Conservation (phyloP, 2,329 filamentous ascomycete species). For the Drechslerella coelobrocha region DNA sequence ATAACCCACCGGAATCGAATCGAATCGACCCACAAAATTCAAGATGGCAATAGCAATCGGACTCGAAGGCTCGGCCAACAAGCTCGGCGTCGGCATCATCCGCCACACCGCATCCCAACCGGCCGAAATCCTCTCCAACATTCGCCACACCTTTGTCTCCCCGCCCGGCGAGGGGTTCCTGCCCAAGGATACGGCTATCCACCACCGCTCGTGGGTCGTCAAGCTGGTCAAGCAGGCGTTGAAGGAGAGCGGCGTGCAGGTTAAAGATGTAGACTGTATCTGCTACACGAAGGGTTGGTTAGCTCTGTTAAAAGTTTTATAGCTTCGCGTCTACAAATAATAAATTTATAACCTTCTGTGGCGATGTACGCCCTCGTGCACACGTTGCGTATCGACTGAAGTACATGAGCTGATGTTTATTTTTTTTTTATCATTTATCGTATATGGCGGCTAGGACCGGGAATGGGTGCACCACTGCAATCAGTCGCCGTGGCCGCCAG, state of each 20-base stretch:
- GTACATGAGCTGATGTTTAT: not conserved
- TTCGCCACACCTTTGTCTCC: conserved; percentile 90
- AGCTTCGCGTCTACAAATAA: not conserved
- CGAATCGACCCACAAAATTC: not conserved
- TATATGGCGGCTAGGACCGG: conserved; percentile 70
- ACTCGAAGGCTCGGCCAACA: conserved; percentile 95
- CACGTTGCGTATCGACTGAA: no score
- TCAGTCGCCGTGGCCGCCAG: conserved; percentile 85
- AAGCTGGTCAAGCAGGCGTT: conserved; percentile 80
- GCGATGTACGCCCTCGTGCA: no score
- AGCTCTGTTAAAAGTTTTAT: not conserved
- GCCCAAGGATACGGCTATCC: conserved; percentile 91
- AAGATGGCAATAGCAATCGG: conserved; percentile 70
- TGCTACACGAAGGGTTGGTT: conserved; percentile 79
- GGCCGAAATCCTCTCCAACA: conserved; percentile 82
- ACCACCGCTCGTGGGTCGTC: conserved; percentile 87
- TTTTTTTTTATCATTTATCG: not conserved
- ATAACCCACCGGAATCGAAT: not conserved
- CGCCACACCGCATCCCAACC: conserved; percentile 68
- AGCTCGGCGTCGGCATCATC: conserved; percentile 92
- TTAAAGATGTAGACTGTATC: conserved; percentile 81
- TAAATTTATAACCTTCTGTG: not conserved
- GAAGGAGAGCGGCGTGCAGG: conserved; percentile 68
- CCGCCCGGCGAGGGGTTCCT: conserved; percentile 94
- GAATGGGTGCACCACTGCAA: conserved; percentile 93